Conservation (phyloP, 179 eudicot species). For the Silene vulgaris region DNA sequence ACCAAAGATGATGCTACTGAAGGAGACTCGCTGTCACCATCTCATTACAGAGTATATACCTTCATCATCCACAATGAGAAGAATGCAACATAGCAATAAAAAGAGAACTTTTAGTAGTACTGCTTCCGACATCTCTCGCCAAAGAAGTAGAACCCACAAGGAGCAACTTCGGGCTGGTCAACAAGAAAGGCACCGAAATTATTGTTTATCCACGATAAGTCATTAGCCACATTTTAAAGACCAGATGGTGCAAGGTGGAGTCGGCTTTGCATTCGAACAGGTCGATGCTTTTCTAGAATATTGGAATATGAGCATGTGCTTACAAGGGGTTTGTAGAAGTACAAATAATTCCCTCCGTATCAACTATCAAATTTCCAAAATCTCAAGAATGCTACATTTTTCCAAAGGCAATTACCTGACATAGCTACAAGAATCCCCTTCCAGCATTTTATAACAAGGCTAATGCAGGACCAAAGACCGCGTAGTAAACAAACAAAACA, state of each 20-base stretch:
- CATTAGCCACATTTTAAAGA: not conserved
- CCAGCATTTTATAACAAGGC: not conserved
- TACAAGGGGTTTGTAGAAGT: not conserved
- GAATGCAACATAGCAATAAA: not conserved
- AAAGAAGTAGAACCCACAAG: not conserved
- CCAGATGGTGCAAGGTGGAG: not conserved
- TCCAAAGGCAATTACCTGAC: not conserved
- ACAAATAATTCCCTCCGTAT: too few species aligned
- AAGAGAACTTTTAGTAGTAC: not conserved
- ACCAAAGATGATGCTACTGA: not conserved
- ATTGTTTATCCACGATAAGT: not conserved
- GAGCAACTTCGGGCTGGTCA: too few species aligned
- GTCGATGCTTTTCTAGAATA: not conserved
- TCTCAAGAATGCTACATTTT: not conserved
- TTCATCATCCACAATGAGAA: not conserved
- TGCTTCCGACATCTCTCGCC: not conserved
- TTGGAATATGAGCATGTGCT: not conserved
- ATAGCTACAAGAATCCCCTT: not conserved
- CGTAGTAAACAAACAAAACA: not conserved
- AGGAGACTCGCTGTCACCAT: not conserved
- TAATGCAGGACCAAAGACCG: conserved; percentile 7
- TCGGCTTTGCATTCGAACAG: not conserved
- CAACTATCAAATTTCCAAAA: not conserved
- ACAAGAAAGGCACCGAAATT: too few species aligned
- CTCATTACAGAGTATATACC: not conserved